phyloP scores from a whole-genome alignment of 2,329 filamentous ascomycete species.

The Chaetomium olivaceum region DNA sequence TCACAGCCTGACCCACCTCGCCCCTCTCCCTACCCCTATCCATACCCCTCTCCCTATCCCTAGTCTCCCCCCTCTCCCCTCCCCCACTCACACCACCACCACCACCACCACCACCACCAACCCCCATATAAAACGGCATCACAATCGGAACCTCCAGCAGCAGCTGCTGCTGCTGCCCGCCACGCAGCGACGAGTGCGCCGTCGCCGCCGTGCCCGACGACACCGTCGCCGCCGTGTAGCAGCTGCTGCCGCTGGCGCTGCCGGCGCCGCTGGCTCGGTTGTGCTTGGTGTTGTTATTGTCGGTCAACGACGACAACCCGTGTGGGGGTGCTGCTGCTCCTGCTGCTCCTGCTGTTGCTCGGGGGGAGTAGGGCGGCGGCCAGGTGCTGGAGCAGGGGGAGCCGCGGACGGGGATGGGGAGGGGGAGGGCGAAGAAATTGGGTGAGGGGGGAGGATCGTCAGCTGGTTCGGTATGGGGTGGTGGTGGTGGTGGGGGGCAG shows the following conservation, averaged over 20 bases:
- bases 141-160: slow-evolving; percentile 30
- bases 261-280: slow-evolving; percentile 23
- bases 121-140: neutral
- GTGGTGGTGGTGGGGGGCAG: neutral
- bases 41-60: neutral
- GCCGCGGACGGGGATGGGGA: slow-evolving; percentile 20
- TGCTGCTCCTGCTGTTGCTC: too few species aligned
- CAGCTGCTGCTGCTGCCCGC: too few species aligned
- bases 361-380: neutral
- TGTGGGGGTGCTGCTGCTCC: neutral
- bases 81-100: neutral
- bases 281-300: neutral
- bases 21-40: neutral
- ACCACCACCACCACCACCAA: neutral
- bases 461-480: slow-evolving; percentile 6
- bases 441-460: too few species aligned
- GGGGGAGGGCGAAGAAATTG: slow-evolving; percentile 10
- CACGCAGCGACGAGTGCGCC: slow-evolving; percentile 26
- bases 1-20: too few species aligned
- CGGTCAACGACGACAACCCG: neutral
- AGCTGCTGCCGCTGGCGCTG: slow-evolving; percentile 17
- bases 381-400: neutral
- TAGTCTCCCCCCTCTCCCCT: neutral
- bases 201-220: slow-evolving; percentile 17
- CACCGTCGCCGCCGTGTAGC: slow-evolving; percentile 9